phyloP scores from a whole-genome alignment of 441 rosid genomes.

The Jatropha multifida region DNA sequence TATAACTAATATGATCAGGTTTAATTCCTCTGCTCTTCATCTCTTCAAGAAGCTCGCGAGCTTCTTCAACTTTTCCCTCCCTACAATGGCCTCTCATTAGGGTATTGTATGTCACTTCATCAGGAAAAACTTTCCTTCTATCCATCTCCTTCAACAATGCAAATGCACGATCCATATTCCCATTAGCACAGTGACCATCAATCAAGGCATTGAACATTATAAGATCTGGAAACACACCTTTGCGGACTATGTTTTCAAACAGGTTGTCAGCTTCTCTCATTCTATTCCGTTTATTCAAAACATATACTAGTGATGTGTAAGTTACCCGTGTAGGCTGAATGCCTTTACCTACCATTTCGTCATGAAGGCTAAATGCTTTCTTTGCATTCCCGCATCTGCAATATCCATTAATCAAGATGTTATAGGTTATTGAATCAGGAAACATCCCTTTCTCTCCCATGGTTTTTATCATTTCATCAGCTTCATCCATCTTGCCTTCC shows the following conservation, averaged over 20 bases:
- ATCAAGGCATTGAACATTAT: slow-evolving; percentile 77
- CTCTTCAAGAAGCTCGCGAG: slow-evolving; percentile 70
- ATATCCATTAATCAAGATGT: slow-evolving; percentile 78
- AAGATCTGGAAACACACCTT: slow-evolving; percentile 56
- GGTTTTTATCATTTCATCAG: slow-evolving; percentile 59
- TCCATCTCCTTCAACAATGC: slow-evolving; percentile 71
- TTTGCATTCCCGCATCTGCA: slow-evolving; percentile 66
- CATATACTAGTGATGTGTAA: slow-evolving; percentile 77
- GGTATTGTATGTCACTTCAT: slow-evolving; percentile 88
- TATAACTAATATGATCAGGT: slow-evolving; percentile 82
- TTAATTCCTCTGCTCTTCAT: slow-evolving; percentile 80
- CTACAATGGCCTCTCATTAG: slow-evolving; percentile 80
- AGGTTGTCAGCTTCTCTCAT: slow-evolving; percentile 70
- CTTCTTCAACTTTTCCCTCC: slow-evolving; percentile 81
- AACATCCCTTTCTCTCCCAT: slow-evolving; percentile 59
- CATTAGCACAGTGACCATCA: slow-evolving; percentile 68
- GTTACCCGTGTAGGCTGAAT: slow-evolving; percentile 68
- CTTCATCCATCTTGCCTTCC: slow-evolving; percentile 61
- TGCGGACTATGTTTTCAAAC: slow-evolving; percentile 49
- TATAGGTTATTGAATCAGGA: slow-evolving; percentile 71
- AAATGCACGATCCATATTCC: slow-evolving; percentile 68
- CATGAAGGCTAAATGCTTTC: slow-evolving; percentile 65
- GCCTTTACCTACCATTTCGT: slow-evolving; percentile 64
- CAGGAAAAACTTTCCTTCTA: slow-evolving; percentile 56
- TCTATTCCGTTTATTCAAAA: slow-evolving; percentile 57